phyloP scores from a whole-genome alignment of 1,284 basidiomycete genomes.

The Ustilago shanxiensis region DNA sequence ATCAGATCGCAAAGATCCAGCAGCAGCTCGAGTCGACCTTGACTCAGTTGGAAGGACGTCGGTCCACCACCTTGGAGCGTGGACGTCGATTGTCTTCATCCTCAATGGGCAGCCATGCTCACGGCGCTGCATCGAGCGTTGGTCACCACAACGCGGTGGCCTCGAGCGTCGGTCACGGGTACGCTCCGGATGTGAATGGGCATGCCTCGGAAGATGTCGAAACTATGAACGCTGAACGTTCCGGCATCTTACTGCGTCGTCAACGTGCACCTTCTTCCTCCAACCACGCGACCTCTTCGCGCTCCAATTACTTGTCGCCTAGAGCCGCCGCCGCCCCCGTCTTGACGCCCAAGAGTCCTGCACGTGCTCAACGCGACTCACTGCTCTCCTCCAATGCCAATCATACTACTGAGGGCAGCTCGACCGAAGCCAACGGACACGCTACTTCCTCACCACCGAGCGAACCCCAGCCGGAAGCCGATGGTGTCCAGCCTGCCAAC shows the following conservation, averaged over 20 bases:
- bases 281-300: conserved; percentile 12
- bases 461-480: conserved; percentile 9
- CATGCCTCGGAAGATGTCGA: conserved; percentile 38
- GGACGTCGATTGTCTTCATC: conserved; percentile 43
- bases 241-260: conserved; percentile 16
- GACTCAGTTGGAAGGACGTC: conserved; percentile 60
- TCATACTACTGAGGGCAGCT: conserved; percentile 23
- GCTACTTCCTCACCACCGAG: conserved; percentile 18
- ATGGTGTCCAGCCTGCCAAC: conserved; percentile 2
- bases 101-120: conserved; percentile 34
- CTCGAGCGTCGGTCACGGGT: conserved; percentile 35
- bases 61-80: conserved; percentile 55
- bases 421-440: conserved; percentile 31
- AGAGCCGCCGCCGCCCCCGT: conserved; percentile 14
- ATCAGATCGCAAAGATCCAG: conserved; percentile 65
- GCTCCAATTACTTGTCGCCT: conserved; percentile 18
- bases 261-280: conserved; percentile 27
- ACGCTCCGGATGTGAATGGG: conserved; percentile 15
- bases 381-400: conserved; percentile 14
- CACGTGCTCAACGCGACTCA: conserved; percentile 20
- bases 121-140: conserved; percentile 49
- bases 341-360: conserved; percentile 40
- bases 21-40: conserved; percentile 65
- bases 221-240: conserved; percentile 34
- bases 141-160: conserved; percentile 49